Conservation (phyloP, 2,329 filamentous ascomycete species). For the Fusarium mundagurra region DNA sequence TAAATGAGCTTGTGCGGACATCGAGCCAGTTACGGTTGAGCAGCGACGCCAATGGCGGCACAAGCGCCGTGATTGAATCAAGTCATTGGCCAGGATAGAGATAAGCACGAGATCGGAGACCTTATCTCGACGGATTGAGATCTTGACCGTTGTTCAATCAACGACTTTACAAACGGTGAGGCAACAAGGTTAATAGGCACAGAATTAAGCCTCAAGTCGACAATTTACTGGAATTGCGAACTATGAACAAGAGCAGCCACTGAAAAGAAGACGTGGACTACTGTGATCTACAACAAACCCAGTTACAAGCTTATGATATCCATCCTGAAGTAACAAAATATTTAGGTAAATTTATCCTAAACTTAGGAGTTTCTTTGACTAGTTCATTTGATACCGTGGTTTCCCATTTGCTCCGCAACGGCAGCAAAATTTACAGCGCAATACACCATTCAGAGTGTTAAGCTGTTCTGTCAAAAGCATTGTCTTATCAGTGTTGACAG, state of each 20-base stretch:
- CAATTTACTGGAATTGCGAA: neutral
- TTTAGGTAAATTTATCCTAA: neutral
- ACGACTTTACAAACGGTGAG: neutral
- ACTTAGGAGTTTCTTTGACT: no score
- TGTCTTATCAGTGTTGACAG: neutral
- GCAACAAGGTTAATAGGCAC: neutral
- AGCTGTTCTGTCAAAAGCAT: neutral
- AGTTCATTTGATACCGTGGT: neutral
- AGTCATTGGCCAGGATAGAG: conserved; percentile 1
- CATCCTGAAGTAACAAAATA: neutral
- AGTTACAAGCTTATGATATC: neutral
- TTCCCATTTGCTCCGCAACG: accelerated
- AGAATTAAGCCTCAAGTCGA: neutral
- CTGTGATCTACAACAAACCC: no score
- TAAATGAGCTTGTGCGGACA: conserved; percentile 15
- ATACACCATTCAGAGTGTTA: no score
- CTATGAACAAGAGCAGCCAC: neutral
- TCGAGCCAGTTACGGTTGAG: conserved; percentile 25
- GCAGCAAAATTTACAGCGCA: accelerated
- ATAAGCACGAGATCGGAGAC: conserved; percentile 2
- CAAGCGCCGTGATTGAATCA: neutral
- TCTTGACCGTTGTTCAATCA: neutral
- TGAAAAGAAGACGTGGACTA: neutral
- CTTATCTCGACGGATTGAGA: neutral
- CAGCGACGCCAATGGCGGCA: neutral